Evolutionary conservation across 2,329 filamentous ascomycete species (phyloP), one percentile per base, ranked within the genome.

Genomic region (Epichloe scottii): DNA sequence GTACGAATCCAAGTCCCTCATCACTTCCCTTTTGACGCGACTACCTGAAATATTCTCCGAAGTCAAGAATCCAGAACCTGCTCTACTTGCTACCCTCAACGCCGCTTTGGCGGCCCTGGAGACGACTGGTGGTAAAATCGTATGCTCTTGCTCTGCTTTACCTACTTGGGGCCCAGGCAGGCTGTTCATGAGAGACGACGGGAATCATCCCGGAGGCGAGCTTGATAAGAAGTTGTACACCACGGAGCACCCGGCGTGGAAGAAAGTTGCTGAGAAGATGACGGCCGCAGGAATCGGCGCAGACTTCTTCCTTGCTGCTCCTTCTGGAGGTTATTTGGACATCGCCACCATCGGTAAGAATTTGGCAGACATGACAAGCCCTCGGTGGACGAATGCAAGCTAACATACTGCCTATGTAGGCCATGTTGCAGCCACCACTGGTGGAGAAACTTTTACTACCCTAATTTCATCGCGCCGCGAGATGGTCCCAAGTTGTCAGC

Each of bases 371-470:
- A 15, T 17, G 5, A 15, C 4, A 33, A 6, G n/a, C 21, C 11
- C 19, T 15, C 12, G 37, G 30, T 26, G 15, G 23, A 7, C 42
- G 52, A 46, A 21, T n/a, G 14, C 8, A 15, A 23, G 17, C 46
- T 51, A 51, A 54, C 34, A 33, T 14, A 15, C 39, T 48, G 50
- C 51, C 51, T 34, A 15, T 26, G 26, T 23, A 83, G 87, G 90
- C 41, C 86, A 95, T 66, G 79, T 95, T 21, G 81, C 93, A 34
- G 82, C 89, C 41, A 83, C 86, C 33, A 95, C 89, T n/a, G 93
- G 93, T 52, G 93, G 93, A 56, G 93, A 98, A 66, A 87, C 85
- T 98, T 90, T 69, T 96, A 95, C 70, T 98, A 95, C 65, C 90
- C 93, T 44, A 98, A 97, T 66, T 98, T 95, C 71, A 83, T 95